Base-by-base conservation (phyloP, 176 grass and related monocot species). In the Carex parvula region DNA sequence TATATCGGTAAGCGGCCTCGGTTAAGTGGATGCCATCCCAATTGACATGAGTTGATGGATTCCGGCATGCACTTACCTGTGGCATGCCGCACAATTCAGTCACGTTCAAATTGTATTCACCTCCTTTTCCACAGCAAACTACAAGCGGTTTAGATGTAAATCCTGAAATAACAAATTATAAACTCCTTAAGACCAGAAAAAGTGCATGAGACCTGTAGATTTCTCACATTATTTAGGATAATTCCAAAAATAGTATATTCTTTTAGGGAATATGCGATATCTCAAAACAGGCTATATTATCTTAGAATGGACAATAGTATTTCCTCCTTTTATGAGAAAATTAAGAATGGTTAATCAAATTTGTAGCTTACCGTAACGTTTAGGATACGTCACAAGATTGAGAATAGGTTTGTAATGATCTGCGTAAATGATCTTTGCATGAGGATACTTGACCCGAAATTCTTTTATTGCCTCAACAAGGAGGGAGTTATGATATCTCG, bases 11-110 rank as follows among this genome's bases (percentile, higher is more conserved):
- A 62, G 94, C 86, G 21, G 90, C 89, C 85, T 97, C 92, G 0
- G 94, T 94, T 64, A 97, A 93, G 85, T 94, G 94, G 82, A 92
- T 68, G 44, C 94, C 94, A 78, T 97, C 94, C 94, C 92, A 97
- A 84, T 88, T 97, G 32, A 94, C 78, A 52, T 87, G 88, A 17
- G 81, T 79, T 62, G 88, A 86, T 5, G 94, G 94, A 85, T 94
- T 88, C 0, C 39, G 37, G 76, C 94, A 97, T 20, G 20, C 65
- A 20, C 81, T 88, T 15, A 92, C 88, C 18, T 86, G 71, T 1
- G 94, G 87, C 0, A 86, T 62, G 1, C 87, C 94, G 16, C 94
- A 94, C 13, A 56, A 79, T 7, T 90, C 85, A 83, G 87, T 92
- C 65, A 87, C 58, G 89, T 92, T 97, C 80, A 83, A 91, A 89